Percentiles rank a stretch among this genome's conserved stretches.
These are phyloP conservation scores for Barbatosphaeria neglecta DNA, from an alignment of 495 filamentous ascomycete genomes.

Conservation along the genomic window DNA sequence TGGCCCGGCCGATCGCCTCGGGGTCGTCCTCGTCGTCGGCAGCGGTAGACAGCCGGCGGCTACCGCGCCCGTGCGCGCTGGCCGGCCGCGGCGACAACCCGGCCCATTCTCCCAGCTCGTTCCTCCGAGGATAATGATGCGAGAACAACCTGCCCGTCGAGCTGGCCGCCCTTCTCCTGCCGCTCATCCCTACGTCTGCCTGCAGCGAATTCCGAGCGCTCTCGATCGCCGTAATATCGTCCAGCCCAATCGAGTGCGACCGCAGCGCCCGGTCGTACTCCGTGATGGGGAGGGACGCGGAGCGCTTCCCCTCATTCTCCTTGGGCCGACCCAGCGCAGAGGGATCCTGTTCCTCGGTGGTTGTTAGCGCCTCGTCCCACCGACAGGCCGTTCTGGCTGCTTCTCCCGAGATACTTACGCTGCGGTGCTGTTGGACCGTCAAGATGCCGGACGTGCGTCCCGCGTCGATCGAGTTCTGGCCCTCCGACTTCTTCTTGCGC, in stretches of 20 bases:
- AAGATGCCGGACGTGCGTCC: constrained; percentile 8
- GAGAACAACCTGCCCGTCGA: constrained; percentile 22
- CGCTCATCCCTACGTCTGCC: constrained; percentile 18
- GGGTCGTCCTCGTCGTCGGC: constrained; percentile 27
- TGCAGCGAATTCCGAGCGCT: constrained; percentile 36
- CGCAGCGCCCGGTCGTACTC: constrained; percentile 40
- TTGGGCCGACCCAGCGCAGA: constrained; percentile 20
- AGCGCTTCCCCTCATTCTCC: constrained; percentile 30
- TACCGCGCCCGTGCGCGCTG: constrained; percentile 36
- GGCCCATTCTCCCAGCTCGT: constrained; percentile 24
- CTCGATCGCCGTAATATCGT: constrained; percentile 32
- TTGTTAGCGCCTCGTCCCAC: not conserved
- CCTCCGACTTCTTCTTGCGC: constrained; percentile 34
- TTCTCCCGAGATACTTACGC: constrained; percentile 24
- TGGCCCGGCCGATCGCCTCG: constrained; percentile 39
- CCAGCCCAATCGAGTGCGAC: constrained; percentile 41
- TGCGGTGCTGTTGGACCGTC: constrained; percentile 23
- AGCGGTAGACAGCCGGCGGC: constrained; percentile 9
- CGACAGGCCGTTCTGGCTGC: too few relatives aligned
- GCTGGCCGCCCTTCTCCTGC: constrained; percentile 20
- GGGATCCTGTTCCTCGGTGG: constrained; percentile 25
- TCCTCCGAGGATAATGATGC: constrained; percentile 13
- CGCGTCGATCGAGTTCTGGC: constrained; percentile 8
- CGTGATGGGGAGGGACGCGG: constrained; percentile 40
- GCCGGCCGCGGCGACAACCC: constrained; percentile 43